phyloP scores from a whole-genome alignment of 1,284 basidiomycete genomes.

The Schizophyllum commune region DNA sequence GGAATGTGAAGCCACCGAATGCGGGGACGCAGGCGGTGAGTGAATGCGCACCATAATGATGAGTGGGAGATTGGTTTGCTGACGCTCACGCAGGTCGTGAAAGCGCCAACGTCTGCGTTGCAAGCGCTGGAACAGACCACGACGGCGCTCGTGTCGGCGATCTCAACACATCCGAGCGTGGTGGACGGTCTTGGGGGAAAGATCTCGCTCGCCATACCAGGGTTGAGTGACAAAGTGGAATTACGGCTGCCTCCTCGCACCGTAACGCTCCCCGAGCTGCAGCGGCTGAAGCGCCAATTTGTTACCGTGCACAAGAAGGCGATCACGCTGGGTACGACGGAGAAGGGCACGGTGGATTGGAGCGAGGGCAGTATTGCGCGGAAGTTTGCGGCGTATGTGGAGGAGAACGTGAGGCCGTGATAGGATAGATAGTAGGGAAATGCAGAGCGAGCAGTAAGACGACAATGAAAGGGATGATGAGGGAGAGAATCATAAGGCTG shows the following conservation, averaged over 20 bases:
- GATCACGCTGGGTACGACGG: constrained; percentile 77
- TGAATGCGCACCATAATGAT: constrained; percentile 5
- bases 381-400: constrained; percentile 76
- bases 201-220: constrained; percentile 42
- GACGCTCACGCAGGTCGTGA: constrained; percentile 43
- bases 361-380: constrained; percentile 61
- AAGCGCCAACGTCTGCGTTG: constrained; percentile 77
- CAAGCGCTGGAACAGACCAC: constrained; percentile 72
- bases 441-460: not conserved
- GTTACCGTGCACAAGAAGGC: constrained; percentile 82
- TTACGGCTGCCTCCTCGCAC: constrained; percentile 60
- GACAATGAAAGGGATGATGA: not conserved
- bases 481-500: not conserved
- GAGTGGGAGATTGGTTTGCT: no score
- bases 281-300: constrained; percentile 84
- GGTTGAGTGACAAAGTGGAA: constrained; percentile 24
- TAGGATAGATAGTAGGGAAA: not conserved
- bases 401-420: constrained; percentile 56
- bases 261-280: constrained; percentile 77
- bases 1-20: constrained; percentile 80
- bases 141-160: constrained; percentile 55
- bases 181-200: constrained; percentile 50
- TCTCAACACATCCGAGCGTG: constrained; percentile 19
- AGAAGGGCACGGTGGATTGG: constrained; percentile 74
- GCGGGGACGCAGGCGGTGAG: constrained; percentile 75